A percentile compares a stretch with the other conserved stretches of the same genome.
phyloP scores from a whole-genome alignment of 192 early-diverging fungal species.

The Jimgerdemannia lactiflua region DNA sequence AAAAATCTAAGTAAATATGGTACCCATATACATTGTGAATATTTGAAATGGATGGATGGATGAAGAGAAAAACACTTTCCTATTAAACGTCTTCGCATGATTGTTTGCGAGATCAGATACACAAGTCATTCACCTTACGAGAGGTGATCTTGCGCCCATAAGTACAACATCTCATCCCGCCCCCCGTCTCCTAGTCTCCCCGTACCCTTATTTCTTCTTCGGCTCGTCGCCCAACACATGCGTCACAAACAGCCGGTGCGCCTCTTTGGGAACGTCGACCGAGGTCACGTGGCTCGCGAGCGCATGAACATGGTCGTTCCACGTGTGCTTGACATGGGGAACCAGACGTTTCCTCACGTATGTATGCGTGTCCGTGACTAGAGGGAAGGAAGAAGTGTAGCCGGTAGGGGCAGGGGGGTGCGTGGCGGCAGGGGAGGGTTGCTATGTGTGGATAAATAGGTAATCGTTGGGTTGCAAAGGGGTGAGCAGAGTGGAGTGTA shows the following conservation, averaged over 20 bases:
- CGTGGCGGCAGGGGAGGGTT: background rate
- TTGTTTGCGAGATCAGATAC: too few species aligned
- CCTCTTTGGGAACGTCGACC: background rate
- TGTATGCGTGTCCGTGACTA: background rate
- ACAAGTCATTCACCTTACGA: too few species aligned
- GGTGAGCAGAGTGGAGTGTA: too few species aligned
- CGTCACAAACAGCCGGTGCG: background rate
- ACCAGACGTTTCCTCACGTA: background rate
- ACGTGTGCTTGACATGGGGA: background rate
- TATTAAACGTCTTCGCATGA: too few species aligned
- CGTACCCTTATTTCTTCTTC: background rate
- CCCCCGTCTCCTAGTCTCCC: background rate
- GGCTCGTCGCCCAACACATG: background rate
- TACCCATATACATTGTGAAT: too few species aligned
- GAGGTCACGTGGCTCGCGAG: background rate
- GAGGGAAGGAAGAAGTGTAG: background rate
- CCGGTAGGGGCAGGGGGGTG: background rate
- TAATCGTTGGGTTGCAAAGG: too few species aligned
- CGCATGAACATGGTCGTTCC: background rate
- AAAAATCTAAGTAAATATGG: too few species aligned
- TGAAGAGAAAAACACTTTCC: too few species aligned
- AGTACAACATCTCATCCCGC: too few species aligned
- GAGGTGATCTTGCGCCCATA: too few species aligned
- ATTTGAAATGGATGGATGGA: too few species aligned
- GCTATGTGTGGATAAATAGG: background rate